Evolutionary conservation across 2,329 filamentous ascomycete genomes (phyloP).

Genomic region (Fusarium chlamydosporum): DNA sequence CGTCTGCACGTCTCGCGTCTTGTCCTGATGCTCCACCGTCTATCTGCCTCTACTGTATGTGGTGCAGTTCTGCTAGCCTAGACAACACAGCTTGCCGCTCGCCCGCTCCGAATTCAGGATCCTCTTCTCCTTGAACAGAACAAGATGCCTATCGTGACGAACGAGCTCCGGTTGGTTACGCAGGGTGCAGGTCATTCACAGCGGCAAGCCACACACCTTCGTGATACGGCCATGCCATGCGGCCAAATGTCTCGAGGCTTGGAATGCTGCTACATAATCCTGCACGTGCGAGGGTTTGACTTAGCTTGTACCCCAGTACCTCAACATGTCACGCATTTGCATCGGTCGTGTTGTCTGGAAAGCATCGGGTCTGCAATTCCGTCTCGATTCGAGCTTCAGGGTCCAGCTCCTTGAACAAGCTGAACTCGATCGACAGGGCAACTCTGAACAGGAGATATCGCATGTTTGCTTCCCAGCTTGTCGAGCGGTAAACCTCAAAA

Average conservation of each 20-base stretch:
- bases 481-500: slow-evolving; percentile 38
- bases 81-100: slow-evolving; percentile 31
- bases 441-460: slow-evolving; percentile 28
- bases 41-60: slow-evolving; percentile 24
- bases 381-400: slow-evolving; percentile 19
- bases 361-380: slow-evolving; percentile 36
- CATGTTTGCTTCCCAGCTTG: slow-evolving; percentile 38
- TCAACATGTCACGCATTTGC: slow-evolving; percentile 36
- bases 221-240: slow-evolving; percentile 38
- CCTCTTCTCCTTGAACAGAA: slow-evolving; percentile 1
- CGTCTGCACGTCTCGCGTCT: slow-evolving; percentile 43
- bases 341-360: slow-evolving; percentile 18
- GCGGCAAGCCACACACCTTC: slow-evolving; percentile 48
- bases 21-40: slow-evolving; percentile 30
- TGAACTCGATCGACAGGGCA: slow-evolving; percentile 31
- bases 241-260: slow-evolving; percentile 44
- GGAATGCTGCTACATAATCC: slow-evolving; percentile 45
- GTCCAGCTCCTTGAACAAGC: slow-evolving; percentile 11
- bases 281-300: slow-evolving; percentile 49
- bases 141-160: slow-evolving; percentile 21
- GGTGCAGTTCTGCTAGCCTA: slow-evolving; percentile 38
- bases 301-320: slow-evolving; percentile 25
- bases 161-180: slow-evolving; percentile 31
- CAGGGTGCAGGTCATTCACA: slow-evolving; percentile 40
- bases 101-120: slow-evolving; percentile 35